Percentiles rank a stretch among this genome's conserved stretches.
These are phyloP conservation scores for Xylaria sp. DNA, from an alignment of 2,329 filamentous ascomycete genomes.

Conservation along the genomic window DNA sequence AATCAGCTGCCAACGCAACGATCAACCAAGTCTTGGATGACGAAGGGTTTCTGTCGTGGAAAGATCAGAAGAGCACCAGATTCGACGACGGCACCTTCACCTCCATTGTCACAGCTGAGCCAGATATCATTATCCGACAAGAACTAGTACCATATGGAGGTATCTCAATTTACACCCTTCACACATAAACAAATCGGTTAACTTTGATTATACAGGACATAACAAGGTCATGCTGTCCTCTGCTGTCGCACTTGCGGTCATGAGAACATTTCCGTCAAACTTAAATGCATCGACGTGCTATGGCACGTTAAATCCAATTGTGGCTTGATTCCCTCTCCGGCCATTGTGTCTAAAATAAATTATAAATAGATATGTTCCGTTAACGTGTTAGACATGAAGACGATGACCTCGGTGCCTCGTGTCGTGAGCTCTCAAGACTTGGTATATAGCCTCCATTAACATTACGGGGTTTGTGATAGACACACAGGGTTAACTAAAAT, in stretches of 20 bases:
- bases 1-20: constrained; percentile 65
- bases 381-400: too few species aligned
- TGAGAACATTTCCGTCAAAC: constrained; percentile 68
- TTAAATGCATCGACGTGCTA: constrained; percentile 14
- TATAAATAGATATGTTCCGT: too few species aligned
- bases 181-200: not conserved
- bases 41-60: constrained; percentile 55
- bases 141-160: constrained; percentile 66
- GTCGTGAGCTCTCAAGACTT: not conserved
- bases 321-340: not conserved
- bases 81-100: constrained; percentile 61
- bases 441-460: too few species aligned
- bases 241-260: constrained; percentile 70
- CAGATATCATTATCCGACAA: constrained; percentile 61
- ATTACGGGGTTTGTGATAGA: too few species aligned
- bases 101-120: constrained; percentile 56
- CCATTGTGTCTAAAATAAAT: too few species aligned
- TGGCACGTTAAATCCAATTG: not conserved
- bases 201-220: constrained; percentile 62
- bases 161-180: constrained; percentile 49
- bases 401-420: too few species aligned
- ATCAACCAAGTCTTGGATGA: constrained; percentile 51
- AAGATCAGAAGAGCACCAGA: constrained; percentile 56
- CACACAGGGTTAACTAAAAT: too few species aligned
- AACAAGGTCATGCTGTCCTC: constrained; percentile 75